Conservation (phyloP, 106 monocot genomes). For the Apostasia ramifera region DNA sequence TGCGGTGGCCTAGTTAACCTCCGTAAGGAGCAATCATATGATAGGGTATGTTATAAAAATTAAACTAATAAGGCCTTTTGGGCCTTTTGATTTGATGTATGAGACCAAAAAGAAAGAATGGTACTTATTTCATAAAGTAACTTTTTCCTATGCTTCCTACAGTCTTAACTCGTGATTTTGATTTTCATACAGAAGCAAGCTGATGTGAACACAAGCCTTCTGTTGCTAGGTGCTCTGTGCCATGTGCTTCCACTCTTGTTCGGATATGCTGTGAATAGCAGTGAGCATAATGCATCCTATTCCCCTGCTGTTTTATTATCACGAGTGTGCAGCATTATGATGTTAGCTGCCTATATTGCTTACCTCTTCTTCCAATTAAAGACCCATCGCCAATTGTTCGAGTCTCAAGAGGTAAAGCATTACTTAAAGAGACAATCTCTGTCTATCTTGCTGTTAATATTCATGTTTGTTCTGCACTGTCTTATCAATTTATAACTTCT, state of each 20-base stretch:
- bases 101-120: too few relatives aligned
- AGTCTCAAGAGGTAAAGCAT: constrained; percentile 25
- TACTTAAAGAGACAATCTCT: neutral
- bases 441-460: neutral
- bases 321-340: constrained; percentile 61
- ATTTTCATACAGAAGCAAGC: constrained; percentile 55
- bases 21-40: constrained; percentile 36
- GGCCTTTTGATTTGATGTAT: too few relatives aligned
- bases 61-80: too few relatives aligned
- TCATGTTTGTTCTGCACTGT: neutral
- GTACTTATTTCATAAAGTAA: too few relatives aligned
- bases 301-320: constrained; percentile 33
- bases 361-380: constrained; percentile 91
- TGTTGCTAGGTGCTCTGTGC: constrained; percentile 50
- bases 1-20: constrained; percentile 51
- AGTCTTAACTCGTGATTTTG: constrained; percentile 38
- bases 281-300: neutral
- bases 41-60: constrained; percentile 21
- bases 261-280: constrained; percentile 22
- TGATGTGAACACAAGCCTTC: constrained; percentile 58
- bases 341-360: constrained; percentile 62
- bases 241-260: constrained; percentile 28
- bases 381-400: constrained; percentile 69
- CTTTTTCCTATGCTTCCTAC: constrained; percentile 10
- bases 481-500: too few relatives aligned